Evolutionary conservation across 768 basidiomycete species (phyloP).

Genomic region (Russula griseocarnosa): DNA sequence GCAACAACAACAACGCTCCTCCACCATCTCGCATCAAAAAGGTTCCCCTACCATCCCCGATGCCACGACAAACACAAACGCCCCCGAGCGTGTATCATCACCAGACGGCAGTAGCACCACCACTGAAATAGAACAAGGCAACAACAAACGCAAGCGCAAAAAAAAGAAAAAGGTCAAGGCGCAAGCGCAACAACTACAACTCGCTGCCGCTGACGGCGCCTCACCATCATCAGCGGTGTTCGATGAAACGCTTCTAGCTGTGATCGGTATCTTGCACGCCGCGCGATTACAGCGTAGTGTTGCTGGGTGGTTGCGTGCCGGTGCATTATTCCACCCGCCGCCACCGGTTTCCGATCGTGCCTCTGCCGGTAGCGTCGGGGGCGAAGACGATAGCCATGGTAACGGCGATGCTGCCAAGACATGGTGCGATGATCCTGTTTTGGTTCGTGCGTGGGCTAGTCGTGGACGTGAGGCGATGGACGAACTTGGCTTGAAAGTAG

Average conservation of each 20-base stretch:
- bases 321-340: slow-evolving; percentile 41
- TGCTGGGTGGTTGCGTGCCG: slow-evolving; percentile 60
- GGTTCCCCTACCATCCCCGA: slow-evolving; percentile 23
- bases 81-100: neutral
- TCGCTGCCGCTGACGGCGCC: neutral
- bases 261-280: slow-evolving; percentile 62
- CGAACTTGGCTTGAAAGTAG: slow-evolving; percentile 45
- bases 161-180: neutral
- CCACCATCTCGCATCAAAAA: slow-evolving; percentile 15
- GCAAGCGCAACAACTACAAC: neutral
- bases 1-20: neutral
- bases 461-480: slow-evolving; percentile 49
- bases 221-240: slow-evolving; percentile 28
- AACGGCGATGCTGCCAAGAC: slow-evolving; percentile 5
- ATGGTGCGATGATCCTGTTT: slow-evolving; percentile 53
- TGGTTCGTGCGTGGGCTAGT: slow-evolving; percentile 48
- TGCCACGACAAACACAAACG: too few relatives aligned
- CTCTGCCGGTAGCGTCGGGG: neutral
- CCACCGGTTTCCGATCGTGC: too few relatives aligned
- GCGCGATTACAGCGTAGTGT: slow-evolving; percentile 59
- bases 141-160: slow-evolving; percentile 12
- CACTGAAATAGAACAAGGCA: neutral
- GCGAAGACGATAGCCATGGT: too few relatives aligned
- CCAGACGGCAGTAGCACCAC: neutral
- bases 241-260: slow-evolving; percentile 59